These are phyloP conservation scores for Hypomontagnella submonticulosa DNA, from an alignment of 495 filamentous ascomycete genomes.

Conservation along the genomic window DNA sequence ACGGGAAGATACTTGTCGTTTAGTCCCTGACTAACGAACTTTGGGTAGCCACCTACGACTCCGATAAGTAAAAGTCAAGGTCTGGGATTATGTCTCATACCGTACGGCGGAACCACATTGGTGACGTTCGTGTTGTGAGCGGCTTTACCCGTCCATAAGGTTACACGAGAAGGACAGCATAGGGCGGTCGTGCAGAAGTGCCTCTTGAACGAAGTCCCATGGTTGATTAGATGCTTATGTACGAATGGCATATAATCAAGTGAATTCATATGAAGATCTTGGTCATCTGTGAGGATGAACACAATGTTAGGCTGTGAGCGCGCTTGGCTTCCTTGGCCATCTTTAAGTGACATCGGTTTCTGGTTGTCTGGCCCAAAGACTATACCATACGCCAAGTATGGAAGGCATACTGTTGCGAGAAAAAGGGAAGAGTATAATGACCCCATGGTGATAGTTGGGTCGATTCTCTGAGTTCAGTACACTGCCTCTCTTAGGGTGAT, in stretches of 20 bases:
- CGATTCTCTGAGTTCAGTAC: no score
- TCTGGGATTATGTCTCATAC: slow-evolving; percentile 44
- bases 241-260: slow-evolving; percentile 68
- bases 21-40: slow-evolving; percentile 72
- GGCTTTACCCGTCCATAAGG: slow-evolving; percentile 71
- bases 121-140: slow-evolving; percentile 83
- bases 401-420: background rate
- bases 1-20: slow-evolving; percentile 74
- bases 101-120: slow-evolving; percentile 71
- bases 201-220: slow-evolving; percentile 65
- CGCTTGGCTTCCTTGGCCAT: slow-evolving; percentile 1
- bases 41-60: slow-evolving; percentile 71
- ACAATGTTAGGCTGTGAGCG: slow-evolving; percentile 64
- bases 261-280: slow-evolving; percentile 70
- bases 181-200: slow-evolving; percentile 73
- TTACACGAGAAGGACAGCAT: slow-evolving; percentile 73
- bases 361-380: slow-evolving; percentile 30
- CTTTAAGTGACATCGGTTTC: slow-evolving; percentile 13
- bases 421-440: background rate
- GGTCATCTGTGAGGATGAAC: slow-evolving; percentile 74
- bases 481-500: no score
- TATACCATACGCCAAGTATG: slow-evolving; percentile 13
- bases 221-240: slow-evolving; percentile 60
- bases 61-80: background rate
- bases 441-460: background rate